These are phyloP conservation scores for Logfia minima DNA, from an alignment of 129 eudicot species.

Conservation along the genomic window DNA sequence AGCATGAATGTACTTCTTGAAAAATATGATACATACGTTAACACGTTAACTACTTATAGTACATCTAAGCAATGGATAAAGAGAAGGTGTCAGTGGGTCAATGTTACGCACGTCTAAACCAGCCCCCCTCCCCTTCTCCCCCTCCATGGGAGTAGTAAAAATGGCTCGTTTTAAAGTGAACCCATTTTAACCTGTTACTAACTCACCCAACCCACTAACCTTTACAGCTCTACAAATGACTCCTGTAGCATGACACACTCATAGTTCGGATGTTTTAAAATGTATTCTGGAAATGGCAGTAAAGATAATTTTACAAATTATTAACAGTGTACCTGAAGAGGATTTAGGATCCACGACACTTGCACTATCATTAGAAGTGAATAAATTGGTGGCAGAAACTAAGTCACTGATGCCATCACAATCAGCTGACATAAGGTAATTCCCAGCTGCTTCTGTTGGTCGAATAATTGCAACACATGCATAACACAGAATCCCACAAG, in stretches of 20 bases:
- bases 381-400: constrained; percentile 39
- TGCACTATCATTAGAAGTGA: constrained; percentile 35
- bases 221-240: no score
- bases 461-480: constrained; percentile 85
- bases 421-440: constrained; percentile 69
- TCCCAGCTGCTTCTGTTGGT: constrained; percentile 77
- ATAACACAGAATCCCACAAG: constrained; percentile 90
- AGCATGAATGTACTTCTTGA: not conserved
- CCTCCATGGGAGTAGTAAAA: no score
- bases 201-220: not conserved
- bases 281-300: not conserved
- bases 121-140: no score
- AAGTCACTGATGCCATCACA: constrained; percentile 50
- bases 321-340: constrained; percentile 43
- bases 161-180: not conserved
- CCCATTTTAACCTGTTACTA: not conserved
- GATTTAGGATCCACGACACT: constrained; percentile 34
- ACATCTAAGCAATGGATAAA: not conserved
- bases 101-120: no score
- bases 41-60: not conserved
- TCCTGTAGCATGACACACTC: no score
- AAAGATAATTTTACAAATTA: not conserved
- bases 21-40: not conserved
- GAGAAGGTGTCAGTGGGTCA: not conserved
- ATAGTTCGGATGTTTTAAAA: no score